phyloP scores from a whole-genome alignment of 495 filamentous ascomycete species.

The Daldinia grandis region DNA sequence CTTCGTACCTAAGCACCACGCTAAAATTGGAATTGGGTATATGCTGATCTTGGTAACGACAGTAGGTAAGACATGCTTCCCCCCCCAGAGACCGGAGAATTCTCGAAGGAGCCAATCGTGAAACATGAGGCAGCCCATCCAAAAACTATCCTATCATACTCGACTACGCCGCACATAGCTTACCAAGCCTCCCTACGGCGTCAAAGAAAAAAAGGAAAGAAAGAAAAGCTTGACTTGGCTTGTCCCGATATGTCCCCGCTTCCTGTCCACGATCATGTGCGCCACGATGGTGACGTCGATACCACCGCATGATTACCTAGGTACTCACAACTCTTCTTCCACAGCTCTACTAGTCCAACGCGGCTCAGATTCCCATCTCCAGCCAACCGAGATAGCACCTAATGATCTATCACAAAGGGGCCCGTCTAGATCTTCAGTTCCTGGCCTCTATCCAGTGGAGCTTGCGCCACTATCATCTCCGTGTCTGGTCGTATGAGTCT shows the following conservation, averaged over 20 bases:
- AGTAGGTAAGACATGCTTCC: neutral
- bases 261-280: slow-evolving; percentile 5
- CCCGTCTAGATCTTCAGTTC: slow-evolving; percentile 22
- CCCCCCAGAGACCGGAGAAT: neutral
- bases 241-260: slow-evolving; percentile 18
- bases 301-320: slow-evolving; percentile 27
- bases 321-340: neutral
- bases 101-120: neutral
- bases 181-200: neutral
- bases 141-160: neutral
- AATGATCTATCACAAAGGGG: slow-evolving; percentile 29
- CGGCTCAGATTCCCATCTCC: slow-evolving; percentile 8
- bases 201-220: neutral
- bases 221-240: neutral
- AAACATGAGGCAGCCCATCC: neutral
- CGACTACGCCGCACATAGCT: neutral
- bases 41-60: slow-evolving; percentile 21
- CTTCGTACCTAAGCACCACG: slow-evolving; percentile 10
- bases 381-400: slow-evolving; percentile 21
- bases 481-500: neutral
- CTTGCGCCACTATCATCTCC: slow-evolving; percentile 3
- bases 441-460: neutral
- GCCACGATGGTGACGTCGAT: slow-evolving; percentile 24
- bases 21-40: neutral
- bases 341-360: neutral